Base-by-base conservation (phyloP, 1,284 basidiomycete species). In the Stygiomarasmius scandens region DNA sequence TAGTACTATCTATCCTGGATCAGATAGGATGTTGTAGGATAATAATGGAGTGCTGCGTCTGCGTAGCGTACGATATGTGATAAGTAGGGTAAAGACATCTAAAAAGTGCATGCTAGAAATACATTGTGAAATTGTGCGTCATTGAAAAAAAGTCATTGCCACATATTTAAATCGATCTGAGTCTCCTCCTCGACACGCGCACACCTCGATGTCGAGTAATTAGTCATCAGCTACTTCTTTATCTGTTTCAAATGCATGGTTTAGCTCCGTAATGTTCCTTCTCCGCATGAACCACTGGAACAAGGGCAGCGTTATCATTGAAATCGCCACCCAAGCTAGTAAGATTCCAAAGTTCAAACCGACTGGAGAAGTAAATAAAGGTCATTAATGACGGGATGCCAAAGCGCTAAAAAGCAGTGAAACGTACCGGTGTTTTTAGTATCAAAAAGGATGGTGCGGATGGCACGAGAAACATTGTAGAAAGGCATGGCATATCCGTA, bases 401-500 rank as follows among this genome's bases (percentile, higher is more conserved):
- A n/a, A n/a, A n/a, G n/a, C 46, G 45, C 16, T 22, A n/a, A 16
- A 46, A 36, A 43, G 23, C 24, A 46, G 29, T 46, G 44, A 38
- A 2, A 74, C 80, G 54, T 62, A 85, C 84, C 65, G 46, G 76
- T 68, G 61, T 91, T 87, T 66, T 82, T 84, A 1, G 87, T 89
- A 55, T 81, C 73, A 65, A 93, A 92, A 36, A 90, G 74, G 61
- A 93, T 77, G 12, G 84, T 78, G 19, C 90, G 77, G 24, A 87
- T 80, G 2, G 83, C 80, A 23, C 72, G 70, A 2, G 82, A 81
- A 27, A 88, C 74, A 63, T 90, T 89, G 72, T 89, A 91, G 71
- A 92, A 91, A 0, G 90, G 90, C 66, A 78, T 78, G 0, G 82
- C 89, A 58, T 85, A 87, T 2, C 85, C 87, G 61, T 87, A 89